Evolutionary conservation across 1,139 yeast genomes (phyloP), one percentile per base, ranked within the genome.

Genomic region (Candida labiduridarum): DNA sequence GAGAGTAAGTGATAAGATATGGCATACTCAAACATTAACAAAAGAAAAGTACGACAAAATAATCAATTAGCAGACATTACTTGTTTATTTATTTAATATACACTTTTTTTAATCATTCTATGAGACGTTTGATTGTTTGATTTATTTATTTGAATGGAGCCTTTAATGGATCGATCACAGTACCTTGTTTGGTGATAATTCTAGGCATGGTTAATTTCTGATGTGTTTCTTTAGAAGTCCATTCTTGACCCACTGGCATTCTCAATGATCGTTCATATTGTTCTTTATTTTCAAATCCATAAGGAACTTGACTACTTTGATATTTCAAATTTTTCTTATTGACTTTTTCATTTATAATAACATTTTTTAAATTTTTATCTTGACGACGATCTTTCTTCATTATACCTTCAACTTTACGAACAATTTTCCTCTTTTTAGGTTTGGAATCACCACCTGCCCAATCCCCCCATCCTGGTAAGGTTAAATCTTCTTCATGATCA

Each of bases 201-300:
- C 89, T 80, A 44, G 99, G 99, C 83, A 89, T 91, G 52, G 95
- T 89, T 59, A 89, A 73, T 65, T 83, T 83, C 73, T 91, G 96
- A 72, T 89, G 96, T 2, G 96, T 84, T 49, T 84, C 88, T 62
- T 91, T 83, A 11, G 96, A 82, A 4, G 95, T 85, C 98, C 98
- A 94, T 72, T 94, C 97, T 69, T 89, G 96, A 31, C 99, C 99
- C 54, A 94, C 76, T n/a, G 99, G 98, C 91, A 91, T 87, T 64
- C 96, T 82, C 61, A 94, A 76, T 2, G 96, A 85, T 64, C 96
- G 82, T 68, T 94, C 99, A 67, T 94, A 95, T 71, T 94, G 98
- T 65, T 91, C 99, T 63, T 87, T 80, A 53, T 87, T 87, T 69
- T 94, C 97, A 67, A 80, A 94, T 51, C 97, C 98, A 79, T 85